Evolutionary conservation across 1,139 yeast genomes (phyloP).

Genomic region (Debaryomycetaceae sp.): DNA sequence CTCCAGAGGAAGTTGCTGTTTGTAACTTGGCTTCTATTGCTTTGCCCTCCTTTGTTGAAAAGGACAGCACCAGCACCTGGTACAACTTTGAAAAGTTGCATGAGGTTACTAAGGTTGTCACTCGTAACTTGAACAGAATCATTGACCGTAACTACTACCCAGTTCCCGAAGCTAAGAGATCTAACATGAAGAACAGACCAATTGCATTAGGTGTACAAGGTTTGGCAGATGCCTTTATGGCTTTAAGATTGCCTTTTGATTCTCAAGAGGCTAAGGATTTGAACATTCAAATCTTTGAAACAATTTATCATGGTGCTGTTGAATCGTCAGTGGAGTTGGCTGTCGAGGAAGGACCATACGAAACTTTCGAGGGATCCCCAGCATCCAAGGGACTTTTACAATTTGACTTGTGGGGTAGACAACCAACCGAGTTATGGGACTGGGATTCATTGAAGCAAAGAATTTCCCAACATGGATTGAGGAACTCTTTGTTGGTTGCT

Average conservation of each 20-base stretch:
- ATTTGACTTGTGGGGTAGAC: constrained; percentile 56
- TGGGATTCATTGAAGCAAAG: constrained; percentile 51
- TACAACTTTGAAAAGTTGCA: constrained; percentile 55
- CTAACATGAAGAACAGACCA: constrained; percentile 58
- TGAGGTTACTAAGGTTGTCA: constrained; percentile 50
- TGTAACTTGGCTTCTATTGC: constrained; percentile 56
- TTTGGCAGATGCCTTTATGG: constrained; percentile 57
- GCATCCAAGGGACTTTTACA: constrained; percentile 56
- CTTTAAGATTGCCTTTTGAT: constrained; percentile 54
- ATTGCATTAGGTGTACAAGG: constrained; percentile 66
- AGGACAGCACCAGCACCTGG: constrained; percentile 36
- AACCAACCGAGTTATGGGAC: constrained; percentile 56
- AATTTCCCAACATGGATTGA: constrained; percentile 44
- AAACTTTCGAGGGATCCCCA: constrained; percentile 53
- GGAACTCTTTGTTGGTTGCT: constrained; percentile 60
- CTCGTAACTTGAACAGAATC: constrained; percentile 53
- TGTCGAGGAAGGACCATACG: constrained; percentile 43
- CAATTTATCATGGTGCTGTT: constrained; percentile 57
- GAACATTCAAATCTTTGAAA: constrained; percentile 58
- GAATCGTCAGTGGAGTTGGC: constrained; percentile 58
- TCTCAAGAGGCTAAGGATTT: constrained; percentile 54
- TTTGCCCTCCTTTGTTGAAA: constrained; percentile 61
- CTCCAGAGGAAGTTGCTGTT: constrained; percentile 54
- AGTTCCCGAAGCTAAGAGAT: constrained; percentile 48
- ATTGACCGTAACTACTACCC: constrained; percentile 59